Evolutionary conservation across 345 rosid species (phyloP), one percentile per base, ranked within the genome.

Genomic region (Lepidium aucheri): DNA sequence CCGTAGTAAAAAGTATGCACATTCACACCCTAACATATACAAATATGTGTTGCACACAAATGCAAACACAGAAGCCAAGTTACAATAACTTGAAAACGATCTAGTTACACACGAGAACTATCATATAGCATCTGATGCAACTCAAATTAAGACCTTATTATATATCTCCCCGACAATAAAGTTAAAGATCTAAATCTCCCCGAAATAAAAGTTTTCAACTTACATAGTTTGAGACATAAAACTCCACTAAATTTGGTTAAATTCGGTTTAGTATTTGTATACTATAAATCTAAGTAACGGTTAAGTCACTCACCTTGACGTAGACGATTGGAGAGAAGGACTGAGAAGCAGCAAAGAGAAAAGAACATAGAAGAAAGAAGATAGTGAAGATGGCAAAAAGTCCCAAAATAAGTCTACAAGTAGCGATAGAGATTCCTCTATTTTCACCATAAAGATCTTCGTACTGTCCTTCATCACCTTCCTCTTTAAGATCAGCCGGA

Each of bases 271-370:
- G 7, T 28, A 6, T 28, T 2, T 26, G 17, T 15, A 16, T 13
- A 24, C 11, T 22, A 16, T 26, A 6, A 18, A 28, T 26, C 9
- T 33, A 33, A n/a, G 44, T 33, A 3, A 40, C 1, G 22, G 43
- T 42, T 5, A 52, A 63, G 7, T 28, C 32, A 33, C n/a, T 78
- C 70, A 90, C 93, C 97, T 82, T 83, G 67, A 86, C 84, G 54
- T 60, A 41, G 65, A 86, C 69, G 60, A 72, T 50, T 8, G 90
- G 82, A 73, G 78, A 73, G 56, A 63, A 83, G 15, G 93, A 83
- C 24, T 86, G 77, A 72, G 92, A 83, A 67, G 83, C 90, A 1
- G 85, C 89, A 87, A 89, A 86, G 42, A 90, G 77, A 70, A 88
- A 67, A 67, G 87, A 76, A 73, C 90, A 86, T 51, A 86, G 55